phyloP scores from a whole-genome alignment of 257 asterid genomes.

The Lycium ferocissimum region DNA sequence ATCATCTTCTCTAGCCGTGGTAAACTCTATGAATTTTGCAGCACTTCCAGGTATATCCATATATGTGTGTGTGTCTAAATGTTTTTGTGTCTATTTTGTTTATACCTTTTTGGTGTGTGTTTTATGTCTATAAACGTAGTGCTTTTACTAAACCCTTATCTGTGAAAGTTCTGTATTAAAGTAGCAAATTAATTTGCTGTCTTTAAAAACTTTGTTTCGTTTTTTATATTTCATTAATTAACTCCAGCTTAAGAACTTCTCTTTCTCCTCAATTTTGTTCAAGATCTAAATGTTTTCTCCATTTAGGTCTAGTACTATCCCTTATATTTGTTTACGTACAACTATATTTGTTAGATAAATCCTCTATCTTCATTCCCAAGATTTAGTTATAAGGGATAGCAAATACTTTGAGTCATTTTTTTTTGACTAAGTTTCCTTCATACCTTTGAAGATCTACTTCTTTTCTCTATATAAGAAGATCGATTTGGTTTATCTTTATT shows the following conservation, averaged over 20 bases:
- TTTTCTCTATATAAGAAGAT: background rate
- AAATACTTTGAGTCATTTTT: background rate
- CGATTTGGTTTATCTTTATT: background rate
- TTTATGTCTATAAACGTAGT: background rate
- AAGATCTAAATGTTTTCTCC: background rate
- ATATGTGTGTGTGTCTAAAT: too few species aligned
- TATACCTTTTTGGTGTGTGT: background rate
- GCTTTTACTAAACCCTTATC: background rate
- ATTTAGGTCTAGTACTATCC: background rate
- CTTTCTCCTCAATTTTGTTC: background rate
- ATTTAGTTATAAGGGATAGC: background rate
- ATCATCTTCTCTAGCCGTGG: slow-evolving; percentile 48
- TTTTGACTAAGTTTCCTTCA: too few species aligned
- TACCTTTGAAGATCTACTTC: background rate
- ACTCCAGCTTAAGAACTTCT: background rate
- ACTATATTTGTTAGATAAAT: background rate
- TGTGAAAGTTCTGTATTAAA: background rate
- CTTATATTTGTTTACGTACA: background rate
- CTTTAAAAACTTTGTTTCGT: too few species aligned
- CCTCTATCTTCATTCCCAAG: background rate
- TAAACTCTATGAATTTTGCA: slow-evolving; percentile 45
- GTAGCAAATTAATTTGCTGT: too few species aligned
- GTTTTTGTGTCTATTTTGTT: background rate
- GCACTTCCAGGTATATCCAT: slow-evolving; percentile 38
- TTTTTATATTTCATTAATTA: background rate